Base-by-base conservation (phyloP, 106 monocot species). In the Dendrobium nobile region DNA sequence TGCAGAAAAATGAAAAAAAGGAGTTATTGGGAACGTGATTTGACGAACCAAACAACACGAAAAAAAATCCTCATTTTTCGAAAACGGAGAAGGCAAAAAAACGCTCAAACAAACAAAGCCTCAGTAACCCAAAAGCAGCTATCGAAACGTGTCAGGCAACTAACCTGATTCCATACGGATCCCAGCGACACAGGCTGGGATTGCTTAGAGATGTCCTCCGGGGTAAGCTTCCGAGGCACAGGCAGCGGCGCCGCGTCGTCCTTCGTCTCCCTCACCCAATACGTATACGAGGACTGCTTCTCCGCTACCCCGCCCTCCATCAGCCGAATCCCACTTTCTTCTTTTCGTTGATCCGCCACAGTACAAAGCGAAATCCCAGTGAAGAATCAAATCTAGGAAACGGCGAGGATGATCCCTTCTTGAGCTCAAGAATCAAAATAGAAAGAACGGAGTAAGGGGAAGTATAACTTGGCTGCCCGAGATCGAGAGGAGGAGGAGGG, bases 151-250 rank as follows among this genome's bases (percentile, higher is more conserved):
- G 28, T 0, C 27, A 37, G 37, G 4, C 33, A 70, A 40, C 40
- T 4, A 41, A 94, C 98, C 95, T 99, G 91, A 89, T 99, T 99
- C 99, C 99, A 99, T 80, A 85, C 93, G 75, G 99, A 99, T 24
- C 99, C 99, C 20, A 99, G 85, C 11, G 85, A 55, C 42, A 72
- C 67, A 28, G 84, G 16, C 55, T 83, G 75, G 41, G 75, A 40
- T 22, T 85, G 89, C 61, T 86, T 86, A 56, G 90, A 84, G 18
- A 91, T 41, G 79, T 98, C 98, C 18, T 83, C 85, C 28, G 85
- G 75, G 51, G 89, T 85, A 80, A 99, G 88, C 90, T 87, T 99
- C 33, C 89, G 88, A 26, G 92, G 98, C 24, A 87, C 89, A 4
- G 98, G 92, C 11, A 87, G 85, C 9, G 98, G 98, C 9, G 95